Conservation (phyloP, 2,329 filamentous ascomycete genomes). For the Dactylellina haptotyla region DNA sequence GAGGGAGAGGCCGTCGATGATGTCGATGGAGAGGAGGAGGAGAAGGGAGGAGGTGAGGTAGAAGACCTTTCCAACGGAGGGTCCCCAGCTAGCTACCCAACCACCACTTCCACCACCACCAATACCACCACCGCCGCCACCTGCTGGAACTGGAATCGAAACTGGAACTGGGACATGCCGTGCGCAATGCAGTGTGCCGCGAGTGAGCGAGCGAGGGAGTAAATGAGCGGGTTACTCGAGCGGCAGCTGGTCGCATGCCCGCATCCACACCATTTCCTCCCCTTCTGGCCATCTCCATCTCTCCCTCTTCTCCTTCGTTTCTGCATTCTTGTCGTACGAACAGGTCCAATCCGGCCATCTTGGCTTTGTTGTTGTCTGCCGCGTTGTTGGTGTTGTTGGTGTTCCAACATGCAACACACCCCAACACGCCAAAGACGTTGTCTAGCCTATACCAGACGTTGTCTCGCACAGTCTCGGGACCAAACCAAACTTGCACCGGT, state of each 20-base stretch:
- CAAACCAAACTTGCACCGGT: too few relatives aligned
- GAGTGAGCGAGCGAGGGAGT: too few relatives aligned
- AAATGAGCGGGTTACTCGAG: too few relatives aligned
- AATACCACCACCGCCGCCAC: too few relatives aligned
- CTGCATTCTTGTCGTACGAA: not conserved
- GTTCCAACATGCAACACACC: conserved; percentile 17
- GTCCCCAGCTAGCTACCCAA: too few relatives aligned
- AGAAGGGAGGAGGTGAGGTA: not conserved
- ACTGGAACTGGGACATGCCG: not conserved
- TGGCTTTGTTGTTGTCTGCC: not conserved
- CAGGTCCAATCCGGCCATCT: too few relatives aligned
- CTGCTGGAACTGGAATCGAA: too few relatives aligned
- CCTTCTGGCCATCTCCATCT: not conserved
- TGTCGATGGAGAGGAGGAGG: conserved; percentile 2
- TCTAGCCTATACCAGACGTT: not conserved
- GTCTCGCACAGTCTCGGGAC: too few relatives aligned
- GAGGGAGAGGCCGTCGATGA: not conserved
- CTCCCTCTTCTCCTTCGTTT: not conserved
- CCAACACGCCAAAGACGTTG: not conserved
- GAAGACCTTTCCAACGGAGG: too few relatives aligned
- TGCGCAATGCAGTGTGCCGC: not conserved
- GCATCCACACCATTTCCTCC: not conserved
- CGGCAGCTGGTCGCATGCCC: conserved; percentile 4
- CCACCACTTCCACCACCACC: too few relatives aligned
- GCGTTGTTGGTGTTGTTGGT: conserved; percentile 5